Conservation (phyloP, 148 eudicot genomes). For the Diospyros kaki region DNA sequence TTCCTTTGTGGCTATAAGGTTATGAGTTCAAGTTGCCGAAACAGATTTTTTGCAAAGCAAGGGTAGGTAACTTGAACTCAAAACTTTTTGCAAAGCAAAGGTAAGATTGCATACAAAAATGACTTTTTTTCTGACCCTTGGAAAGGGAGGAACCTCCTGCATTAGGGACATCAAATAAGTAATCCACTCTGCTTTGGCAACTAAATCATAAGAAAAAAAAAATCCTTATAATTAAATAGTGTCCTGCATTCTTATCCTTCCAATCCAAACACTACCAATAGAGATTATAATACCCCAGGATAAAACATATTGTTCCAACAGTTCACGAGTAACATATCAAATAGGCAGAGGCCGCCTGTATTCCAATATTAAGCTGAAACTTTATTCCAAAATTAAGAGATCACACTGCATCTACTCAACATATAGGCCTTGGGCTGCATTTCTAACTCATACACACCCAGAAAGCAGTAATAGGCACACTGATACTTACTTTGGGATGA, state of each 20-base stretch:
- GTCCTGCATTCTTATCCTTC: not conserved
- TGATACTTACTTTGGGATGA: conserved; percentile 61
- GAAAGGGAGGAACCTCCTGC: no score
- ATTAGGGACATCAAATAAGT: no score
- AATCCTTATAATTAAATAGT: not conserved
- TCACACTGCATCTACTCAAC: no score
- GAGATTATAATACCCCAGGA: not conserved
- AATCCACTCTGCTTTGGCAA: not conserved
- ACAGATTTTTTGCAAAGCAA: no score
- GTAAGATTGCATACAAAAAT: no score
- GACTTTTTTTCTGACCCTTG: no score
- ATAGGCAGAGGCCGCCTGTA: not conserved
- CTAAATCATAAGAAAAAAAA: not conserved
- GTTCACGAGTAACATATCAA: not conserved
- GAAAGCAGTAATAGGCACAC: not conserved
- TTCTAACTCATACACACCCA: not conserved
- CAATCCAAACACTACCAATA: not conserved
- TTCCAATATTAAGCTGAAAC: not conserved
- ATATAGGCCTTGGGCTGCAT: not conserved
- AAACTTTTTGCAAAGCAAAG: no score
- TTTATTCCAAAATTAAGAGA: not conserved
- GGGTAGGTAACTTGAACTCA: no score
- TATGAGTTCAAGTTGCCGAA: no score
- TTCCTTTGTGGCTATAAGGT: no score
- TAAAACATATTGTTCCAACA: not conserved